phyloP scores from a whole-genome alignment of 73 alveolate species.

The Stentor coeruleus region DNA sequence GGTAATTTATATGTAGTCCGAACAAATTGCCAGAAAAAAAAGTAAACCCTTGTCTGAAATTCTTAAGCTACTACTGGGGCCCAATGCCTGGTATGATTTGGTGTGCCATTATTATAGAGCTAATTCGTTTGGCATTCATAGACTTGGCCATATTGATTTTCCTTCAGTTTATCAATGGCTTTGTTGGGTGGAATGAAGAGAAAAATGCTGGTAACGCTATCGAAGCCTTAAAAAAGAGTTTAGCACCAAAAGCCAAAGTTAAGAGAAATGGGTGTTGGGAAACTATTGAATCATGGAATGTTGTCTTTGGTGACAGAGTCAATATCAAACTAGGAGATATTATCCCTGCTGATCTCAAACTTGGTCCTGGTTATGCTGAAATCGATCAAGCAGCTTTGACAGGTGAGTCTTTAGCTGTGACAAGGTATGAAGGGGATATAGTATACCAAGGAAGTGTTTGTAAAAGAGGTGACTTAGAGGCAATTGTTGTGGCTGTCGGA shows the following conservation, averaged over 20 bases:
- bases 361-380: slow-evolving; percentile 30
- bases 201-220: slow-evolving; percentile 26
- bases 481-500: slow-evolving; percentile 21
- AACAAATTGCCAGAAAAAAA: slow-evolving; percentile 18
- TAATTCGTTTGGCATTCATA: background rate
- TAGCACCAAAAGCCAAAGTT: slow-evolving; percentile 25
- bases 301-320: slow-evolving; percentile 41
- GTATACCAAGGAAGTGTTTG: slow-evolving; percentile 12
- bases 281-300: slow-evolving; percentile 23
- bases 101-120: slow-evolving; percentile 7
- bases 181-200: slow-evolving; percentile 25
- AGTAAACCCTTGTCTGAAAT: slow-evolving; percentile 21
- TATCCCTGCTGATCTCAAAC: slow-evolving; percentile 40
- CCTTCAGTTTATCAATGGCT: slow-evolving; percentile 2
- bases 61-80: slow-evolving; percentile 20
- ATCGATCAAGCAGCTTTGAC: slow-evolving; percentile 20
- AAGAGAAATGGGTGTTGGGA: slow-evolving; percentile 25
- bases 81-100: slow-evolving; percentile 26
- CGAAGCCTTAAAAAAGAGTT: slow-evolving; percentile 4
- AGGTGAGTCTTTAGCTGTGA: slow-evolving; percentile 28
- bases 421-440: slow-evolving; percentile 9
- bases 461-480: background rate
- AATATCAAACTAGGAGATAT: slow-evolving; percentile 34
- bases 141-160: background rate
- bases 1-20: too few species aligned